Conservation (phyloP, 352 stramenopile genomes). For the Globisporangium rhizosaccharum region DNA sequence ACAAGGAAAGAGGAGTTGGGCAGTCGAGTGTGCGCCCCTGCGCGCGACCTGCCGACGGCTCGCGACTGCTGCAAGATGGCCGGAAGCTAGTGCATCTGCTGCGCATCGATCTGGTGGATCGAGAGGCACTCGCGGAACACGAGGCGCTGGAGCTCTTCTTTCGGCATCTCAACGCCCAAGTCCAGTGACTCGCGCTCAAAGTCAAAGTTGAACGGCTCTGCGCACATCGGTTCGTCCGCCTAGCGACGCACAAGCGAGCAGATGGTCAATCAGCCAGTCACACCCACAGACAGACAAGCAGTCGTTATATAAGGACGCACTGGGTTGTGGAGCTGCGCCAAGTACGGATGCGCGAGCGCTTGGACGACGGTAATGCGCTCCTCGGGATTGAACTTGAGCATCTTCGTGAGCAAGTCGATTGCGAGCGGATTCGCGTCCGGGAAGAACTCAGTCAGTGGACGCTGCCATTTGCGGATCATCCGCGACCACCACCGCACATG, state of each 20-base stretch:
- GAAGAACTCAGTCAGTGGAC: slow-evolving; percentile 79
- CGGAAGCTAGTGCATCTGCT: slow-evolving; percentile 48
- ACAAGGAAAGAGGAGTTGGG: too few species aligned
- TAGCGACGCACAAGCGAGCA: slow-evolving; percentile 13
- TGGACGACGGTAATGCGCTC: slow-evolving; percentile 91
- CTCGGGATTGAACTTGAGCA: slow-evolving; percentile 92
- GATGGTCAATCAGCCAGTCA: background rate
- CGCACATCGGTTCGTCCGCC: slow-evolving; percentile 84
- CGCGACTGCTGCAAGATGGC: too few species aligned
- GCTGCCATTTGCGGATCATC: slow-evolving; percentile 18
- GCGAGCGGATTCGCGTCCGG: slow-evolving; percentile 72
- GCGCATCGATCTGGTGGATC: slow-evolving; percentile 62
- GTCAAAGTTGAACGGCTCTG: slow-evolving; percentile 79
- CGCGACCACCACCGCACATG: too few species aligned
- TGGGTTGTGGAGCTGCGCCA: slow-evolving; percentile 87
- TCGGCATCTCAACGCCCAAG: slow-evolving; percentile 79
- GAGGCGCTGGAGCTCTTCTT: slow-evolving; percentile 77
- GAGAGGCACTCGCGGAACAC: slow-evolving; percentile 76
- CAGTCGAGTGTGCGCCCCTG: too few species aligned
- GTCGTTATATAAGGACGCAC: slow-evolving; percentile 25
- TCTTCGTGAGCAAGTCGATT: slow-evolving; percentile 86
- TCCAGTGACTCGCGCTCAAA: slow-evolving; percentile 82
- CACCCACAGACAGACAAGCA: background rate
- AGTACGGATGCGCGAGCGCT: slow-evolving; percentile 87
- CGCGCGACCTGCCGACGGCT: too few species aligned